Base-by-base conservation (phyloP, 2,329 filamentous ascomycete species). In the Penicillium sp. region DNA sequence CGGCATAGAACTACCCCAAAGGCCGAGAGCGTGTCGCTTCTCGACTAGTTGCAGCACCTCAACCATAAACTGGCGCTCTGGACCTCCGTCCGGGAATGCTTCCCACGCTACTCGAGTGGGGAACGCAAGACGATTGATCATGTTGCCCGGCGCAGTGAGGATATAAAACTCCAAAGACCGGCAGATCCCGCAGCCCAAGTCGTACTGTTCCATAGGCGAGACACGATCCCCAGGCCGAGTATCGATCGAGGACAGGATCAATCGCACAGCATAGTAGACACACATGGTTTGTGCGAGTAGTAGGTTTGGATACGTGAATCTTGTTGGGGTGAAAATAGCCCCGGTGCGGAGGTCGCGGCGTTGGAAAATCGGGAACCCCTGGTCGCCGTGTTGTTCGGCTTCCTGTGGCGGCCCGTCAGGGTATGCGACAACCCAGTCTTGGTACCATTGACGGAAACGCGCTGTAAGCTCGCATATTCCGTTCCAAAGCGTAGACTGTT, bases 111-210 rank as follows among this genome's bases (percentile, higher is more conserved):
- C 66, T 2, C 67, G 63, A 6, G 65, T 64, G 2, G 66, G 57
- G 31, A 69, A 68, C 1, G 66, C 66, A 10, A 69, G 61, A 2
- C 67, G 66, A 43, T 69, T 69, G 42, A 69, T 69, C 67, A 69
- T 69, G 45, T 69, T 69, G 1, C 67, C 66, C 0, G 66, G 65
- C 0, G 66, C 61, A 0, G 57, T 66, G 4, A 63, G 52, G 9
- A 69, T 64, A 47, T 69, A 69, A 53, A 58, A 69, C 45, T 69
- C 64, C 13, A 68, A 50, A 28, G 62, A 61, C 21, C 67, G 66
- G 43, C 63, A 67, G 45, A 69, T 69, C 3, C 61, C 62, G 35
- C 67, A 69, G 2, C 58, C 67, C 8, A 69, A 49, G 4, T 57
- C 58, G 28, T 69, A 69, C 45, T 68, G 64, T 40, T 69, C 61